These are phyloP conservation scores for Cystobasidium pallidum DNA, from an alignment of 1,284 basidiomycete species.

Conservation along the genomic window DNA sequence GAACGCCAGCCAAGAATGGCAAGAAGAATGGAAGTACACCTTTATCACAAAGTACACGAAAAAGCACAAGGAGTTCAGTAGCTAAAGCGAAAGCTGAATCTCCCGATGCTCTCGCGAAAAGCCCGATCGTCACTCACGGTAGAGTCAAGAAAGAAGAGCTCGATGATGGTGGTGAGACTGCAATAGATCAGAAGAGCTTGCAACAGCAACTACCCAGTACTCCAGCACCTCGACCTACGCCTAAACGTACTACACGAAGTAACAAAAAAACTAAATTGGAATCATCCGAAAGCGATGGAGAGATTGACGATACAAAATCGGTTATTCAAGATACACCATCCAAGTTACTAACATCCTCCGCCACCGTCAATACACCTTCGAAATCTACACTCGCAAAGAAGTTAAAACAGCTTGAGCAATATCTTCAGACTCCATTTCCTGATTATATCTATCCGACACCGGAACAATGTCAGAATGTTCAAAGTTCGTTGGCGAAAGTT, in stretches of 20 bases:
- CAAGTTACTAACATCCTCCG: slow-evolving; percentile 11
- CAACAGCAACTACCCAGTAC: slow-evolving; percentile 8
- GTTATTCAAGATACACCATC: slow-evolving; percentile 8
- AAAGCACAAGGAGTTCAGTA: not conserved
- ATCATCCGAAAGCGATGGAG: slow-evolving; percentile 5
- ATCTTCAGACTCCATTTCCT: slow-evolving; percentile 62
- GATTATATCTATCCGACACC: slow-evolving; percentile 63
- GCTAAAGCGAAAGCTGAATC: slow-evolving; percentile 18
- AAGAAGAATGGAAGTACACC: slow-evolving; percentile 7
- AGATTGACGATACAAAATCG: slow-evolving; percentile 16
- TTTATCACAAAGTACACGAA: not conserved
- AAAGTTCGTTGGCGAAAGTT: slow-evolving; percentile 59
- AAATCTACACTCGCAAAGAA: slow-evolving; percentile 47
- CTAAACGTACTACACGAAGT: slow-evolving; percentile 15
- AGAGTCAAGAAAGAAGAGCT: slow-evolving; percentile 38
- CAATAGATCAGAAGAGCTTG: not conserved
- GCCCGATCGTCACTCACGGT: slow-evolving; percentile 7
- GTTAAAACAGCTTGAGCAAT: slow-evolving; percentile 41
- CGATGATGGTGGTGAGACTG: slow-evolving; percentile 28
- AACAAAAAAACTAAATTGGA: slow-evolving; percentile 37
- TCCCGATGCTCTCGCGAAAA: slow-evolving; percentile 14
- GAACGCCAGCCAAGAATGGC: not conserved
- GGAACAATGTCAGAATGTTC: slow-evolving; percentile 61
- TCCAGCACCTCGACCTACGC: slow-evolving; percentile 3
- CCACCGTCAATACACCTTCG: slow-evolving; percentile 22